phyloP scores from a whole-genome alignment of 2,329 filamentous ascomycete species.

The Madurella fahalii region DNA sequence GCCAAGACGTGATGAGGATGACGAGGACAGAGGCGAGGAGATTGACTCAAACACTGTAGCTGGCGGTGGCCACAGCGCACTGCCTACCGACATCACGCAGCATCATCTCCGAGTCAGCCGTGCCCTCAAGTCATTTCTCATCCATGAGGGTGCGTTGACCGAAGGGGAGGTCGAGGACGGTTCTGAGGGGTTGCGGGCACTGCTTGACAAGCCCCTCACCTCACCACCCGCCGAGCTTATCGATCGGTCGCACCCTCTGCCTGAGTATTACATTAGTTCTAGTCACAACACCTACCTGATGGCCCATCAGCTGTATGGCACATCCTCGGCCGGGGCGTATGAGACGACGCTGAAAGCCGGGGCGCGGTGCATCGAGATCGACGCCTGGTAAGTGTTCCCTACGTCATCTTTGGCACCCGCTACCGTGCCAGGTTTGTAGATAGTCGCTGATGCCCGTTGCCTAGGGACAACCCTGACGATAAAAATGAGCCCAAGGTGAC shows the following conservation, averaged over 20 bases:
- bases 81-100: slow-evolving; percentile 44
- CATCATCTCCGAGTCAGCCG: slow-evolving; percentile 56
- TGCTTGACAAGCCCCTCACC: slow-evolving; percentile 47
- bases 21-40: slow-evolving; percentile 43
- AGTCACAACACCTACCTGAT: slow-evolving; percentile 71
- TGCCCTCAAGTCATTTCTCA: slow-evolving; percentile 53
- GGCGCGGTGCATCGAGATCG: slow-evolving; percentile 68
- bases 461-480: slow-evolving; percentile 55
- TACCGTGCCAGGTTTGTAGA: too few relatives aligned
- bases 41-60: slow-evolving; percentile 50
- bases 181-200: slow-evolving; percentile 43
- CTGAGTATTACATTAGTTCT: slow-evolving; percentile 69
- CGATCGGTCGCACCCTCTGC: slow-evolving; percentile 45
- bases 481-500: slow-evolving; percentile 64
- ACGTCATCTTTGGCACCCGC: background rate
- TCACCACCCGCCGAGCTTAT: slow-evolving; percentile 11
- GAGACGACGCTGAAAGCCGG: slow-evolving; percentile 58
- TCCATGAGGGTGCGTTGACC: slow-evolving; percentile 47
- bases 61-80: slow-evolving; percentile 55
- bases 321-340: slow-evolving; percentile 60
- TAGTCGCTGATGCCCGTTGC: background rate
- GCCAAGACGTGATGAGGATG: slow-evolving; percentile 40
- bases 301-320: slow-evolving; percentile 65
- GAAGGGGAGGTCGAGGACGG: slow-evolving; percentile 37
- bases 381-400: slow-evolving; percentile 48